Percentiles rank a stretch among this genome's conserved stretches.
These are phyloP conservation scores for Vitis rotundifolia DNA, from an alignment of 164 flowering plant genomes.

Conservation along the genomic window DNA sequence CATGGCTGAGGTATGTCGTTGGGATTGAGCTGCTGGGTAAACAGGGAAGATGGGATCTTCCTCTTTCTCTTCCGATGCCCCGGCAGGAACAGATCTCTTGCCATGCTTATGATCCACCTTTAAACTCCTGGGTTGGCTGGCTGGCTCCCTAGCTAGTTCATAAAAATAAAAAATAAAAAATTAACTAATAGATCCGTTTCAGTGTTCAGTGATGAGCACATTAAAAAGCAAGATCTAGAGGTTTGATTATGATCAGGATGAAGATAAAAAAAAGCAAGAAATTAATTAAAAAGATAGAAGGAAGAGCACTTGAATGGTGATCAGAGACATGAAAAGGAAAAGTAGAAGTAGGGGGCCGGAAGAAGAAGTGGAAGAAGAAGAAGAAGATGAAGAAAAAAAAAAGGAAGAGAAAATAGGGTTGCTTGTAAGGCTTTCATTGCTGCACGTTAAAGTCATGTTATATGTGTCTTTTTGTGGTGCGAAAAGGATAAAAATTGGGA, in stretches of 20 bases:
- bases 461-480: conserved; percentile 4
- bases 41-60: conserved; percentile 2
- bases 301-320: neutral
- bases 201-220: neutral
- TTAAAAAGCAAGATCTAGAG: neutral
- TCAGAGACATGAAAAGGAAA: neutral
- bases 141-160: too few relatives aligned
- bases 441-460: conserved; percentile 4
- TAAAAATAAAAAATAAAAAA: too few relatives aligned
- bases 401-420: conserved; percentile 2
- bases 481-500: neutral
- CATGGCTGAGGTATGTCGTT: conserved; percentile 36
- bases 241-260: too few relatives aligned
- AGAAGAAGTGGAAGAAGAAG: neutral
- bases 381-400: neutral
- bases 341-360: neutral
- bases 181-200: neutral
- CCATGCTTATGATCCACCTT: conserved; percentile 31
- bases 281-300: neutral
- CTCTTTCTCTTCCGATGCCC: conserved; percentile 16
- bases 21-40: conserved; percentile 24
- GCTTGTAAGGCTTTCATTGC: conserved; percentile 15
- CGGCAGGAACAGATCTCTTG: conserved; percentile 24
- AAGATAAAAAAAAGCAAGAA: too few relatives aligned
- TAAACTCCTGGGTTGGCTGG: too few relatives aligned